A percentile compares a stretch with the other conserved stretches of the same genome.
phyloP scores from a whole-genome alignment of 352 stramenopile species.

The Pythium periplocum region DNA sequence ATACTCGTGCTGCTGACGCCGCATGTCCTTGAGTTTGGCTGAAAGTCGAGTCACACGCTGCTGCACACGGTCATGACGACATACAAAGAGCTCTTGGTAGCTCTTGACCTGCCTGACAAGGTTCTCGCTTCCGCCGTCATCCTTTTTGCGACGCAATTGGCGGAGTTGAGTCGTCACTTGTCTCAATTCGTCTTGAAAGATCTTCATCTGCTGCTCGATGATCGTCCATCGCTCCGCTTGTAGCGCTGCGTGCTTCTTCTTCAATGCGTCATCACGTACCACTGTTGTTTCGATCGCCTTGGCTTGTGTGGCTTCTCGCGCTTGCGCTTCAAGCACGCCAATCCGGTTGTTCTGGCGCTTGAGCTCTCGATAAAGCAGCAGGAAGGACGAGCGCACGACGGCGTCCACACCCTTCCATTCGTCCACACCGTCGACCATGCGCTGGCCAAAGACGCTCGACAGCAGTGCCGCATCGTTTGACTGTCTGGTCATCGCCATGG shows the following conservation, averaged over 20 bases:
- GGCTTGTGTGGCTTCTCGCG: background rate
- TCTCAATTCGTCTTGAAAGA: background rate
- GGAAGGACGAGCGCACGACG: constrained; percentile 50
- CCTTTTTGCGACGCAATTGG: background rate
- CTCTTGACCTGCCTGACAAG: background rate
- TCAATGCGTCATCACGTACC: background rate
- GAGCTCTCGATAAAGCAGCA: constrained; percentile 43
- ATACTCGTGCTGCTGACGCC: constrained; percentile 10
- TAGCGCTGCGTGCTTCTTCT: background rate
- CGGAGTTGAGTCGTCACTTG: background rate
- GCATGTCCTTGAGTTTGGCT: background rate
- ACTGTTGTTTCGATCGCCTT: background rate
- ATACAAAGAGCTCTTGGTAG: constrained; percentile 2
- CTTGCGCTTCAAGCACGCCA: background rate
- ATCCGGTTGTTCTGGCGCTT: constrained; percentile 19
- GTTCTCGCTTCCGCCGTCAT: background rate
- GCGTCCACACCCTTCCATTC: constrained; percentile 42
- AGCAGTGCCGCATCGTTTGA: constrained; percentile 14
- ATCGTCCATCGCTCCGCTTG: background rate
- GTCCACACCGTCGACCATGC: constrained; percentile 23
- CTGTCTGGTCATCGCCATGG: background rate
- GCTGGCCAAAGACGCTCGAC: constrained; percentile 29
- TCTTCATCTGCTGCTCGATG: background rate
- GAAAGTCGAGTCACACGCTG: background rate
- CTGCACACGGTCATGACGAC: constrained; percentile 1